phyloP scores from a whole-genome alignment of 768 basidiomycete genomes.

The Solioccasus polychromus region DNA sequence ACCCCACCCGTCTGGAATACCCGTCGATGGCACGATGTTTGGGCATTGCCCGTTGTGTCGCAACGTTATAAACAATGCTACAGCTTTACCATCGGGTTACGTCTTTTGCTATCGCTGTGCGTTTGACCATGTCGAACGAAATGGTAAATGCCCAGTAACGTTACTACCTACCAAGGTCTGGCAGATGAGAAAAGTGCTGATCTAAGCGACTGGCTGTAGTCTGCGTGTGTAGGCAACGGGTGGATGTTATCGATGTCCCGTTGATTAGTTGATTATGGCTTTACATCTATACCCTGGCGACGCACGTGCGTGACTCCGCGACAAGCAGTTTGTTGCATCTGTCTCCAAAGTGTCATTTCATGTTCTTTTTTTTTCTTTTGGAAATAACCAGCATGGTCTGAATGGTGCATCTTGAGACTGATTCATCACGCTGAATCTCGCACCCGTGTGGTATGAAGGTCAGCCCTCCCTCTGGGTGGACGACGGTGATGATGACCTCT shows the following conservation, averaged over 20 bases:
- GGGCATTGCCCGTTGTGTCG: slow-evolving; percentile 87
- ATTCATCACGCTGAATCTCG: slow-evolving; percentile 8
- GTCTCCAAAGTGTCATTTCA: slow-evolving; percentile 13
- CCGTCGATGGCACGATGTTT: slow-evolving; percentile 60
- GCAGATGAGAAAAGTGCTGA: slow-evolving; percentile 84
- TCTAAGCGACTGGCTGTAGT: slow-evolving; percentile 41
- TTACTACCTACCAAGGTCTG: slow-evolving; percentile 70
- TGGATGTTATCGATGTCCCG: slow-evolving; percentile 5
- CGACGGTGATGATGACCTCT: not conserved
- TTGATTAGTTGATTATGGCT: slow-evolving; percentile 2
- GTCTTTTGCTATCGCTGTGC: slow-evolving; percentile 94
- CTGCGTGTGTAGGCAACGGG: not conserved
- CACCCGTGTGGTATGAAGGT: slow-evolving; percentile 32
- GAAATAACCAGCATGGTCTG: slow-evolving; percentile 27
- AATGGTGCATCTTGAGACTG: slow-evolving; percentile 11
- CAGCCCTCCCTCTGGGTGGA: slow-evolving; percentile 1
- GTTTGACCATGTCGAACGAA: slow-evolving; percentile 74
- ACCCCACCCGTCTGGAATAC: slow-evolving; percentile 70
- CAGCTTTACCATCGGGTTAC: slow-evolving; percentile 88
- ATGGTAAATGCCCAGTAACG: slow-evolving; percentile 85
- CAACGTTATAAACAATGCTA: slow-evolving; percentile 75
- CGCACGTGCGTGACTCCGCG: slow-evolving; percentile 24
- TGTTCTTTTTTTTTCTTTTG: slow-evolving; percentile 8
- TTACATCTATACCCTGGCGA: slow-evolving; percentile 2
- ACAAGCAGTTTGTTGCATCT: not conserved